Evolutionary conservation across 305 asterid species (phyloP).

Genomic region (Fraxinus ornus): DNA sequence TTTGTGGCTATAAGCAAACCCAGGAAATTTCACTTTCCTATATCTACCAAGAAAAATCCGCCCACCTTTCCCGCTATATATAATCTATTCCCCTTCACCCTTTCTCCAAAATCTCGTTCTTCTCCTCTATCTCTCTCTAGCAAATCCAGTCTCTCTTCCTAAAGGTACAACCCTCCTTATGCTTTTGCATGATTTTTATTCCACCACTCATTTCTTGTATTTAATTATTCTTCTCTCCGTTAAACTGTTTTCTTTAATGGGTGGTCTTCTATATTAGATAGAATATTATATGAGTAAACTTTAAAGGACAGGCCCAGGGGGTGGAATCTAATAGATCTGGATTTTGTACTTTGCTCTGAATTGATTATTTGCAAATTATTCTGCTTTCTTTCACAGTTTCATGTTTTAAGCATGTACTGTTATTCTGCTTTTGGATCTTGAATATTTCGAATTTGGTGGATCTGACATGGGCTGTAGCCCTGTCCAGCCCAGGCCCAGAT

Average conservation of each 20-base stretch:
- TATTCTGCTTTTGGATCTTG: conserved; percentile 28
- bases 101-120: conserved; percentile 39
- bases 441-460: background rate
- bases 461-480: too few species aligned
- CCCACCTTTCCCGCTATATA: conserved; percentile 25
- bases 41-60: conserved; percentile 27
- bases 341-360: too few species aligned
- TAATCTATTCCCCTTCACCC: conserved; percentile 26
- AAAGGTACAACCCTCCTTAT: conserved; percentile 36
- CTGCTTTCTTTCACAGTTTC: conserved; percentile 26
- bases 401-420: conserved; percentile 19
- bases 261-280: background rate
- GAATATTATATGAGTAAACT: conserved; percentile 18
- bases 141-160: conserved; percentile 19
- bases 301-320: background rate
- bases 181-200: background rate
- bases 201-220: conserved; percentile 5
- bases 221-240: background rate
- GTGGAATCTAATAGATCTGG: too few species aligned
- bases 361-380: conserved; percentile 9
- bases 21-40: conserved; percentile 14
- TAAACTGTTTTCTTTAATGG: background rate
- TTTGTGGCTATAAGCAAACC: too few species aligned
- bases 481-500: too few species aligned
- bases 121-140: background rate